phyloP scores from a whole-genome alignment of 192 early-diverging fungal genomes.

The Coemansia sp. region DNA sequence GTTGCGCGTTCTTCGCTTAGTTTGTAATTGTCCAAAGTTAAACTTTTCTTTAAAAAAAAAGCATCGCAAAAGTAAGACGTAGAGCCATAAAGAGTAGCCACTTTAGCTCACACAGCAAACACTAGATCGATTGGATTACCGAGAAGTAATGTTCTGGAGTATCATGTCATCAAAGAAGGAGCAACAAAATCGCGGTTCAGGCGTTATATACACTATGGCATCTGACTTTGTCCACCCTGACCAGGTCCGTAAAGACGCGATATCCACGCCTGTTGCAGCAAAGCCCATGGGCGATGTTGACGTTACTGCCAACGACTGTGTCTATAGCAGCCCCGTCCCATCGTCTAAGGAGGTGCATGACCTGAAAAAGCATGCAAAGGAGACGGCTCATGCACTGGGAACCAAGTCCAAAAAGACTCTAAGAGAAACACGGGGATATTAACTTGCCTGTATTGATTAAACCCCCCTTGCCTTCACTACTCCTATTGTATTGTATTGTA shows the following conservation, averaged over 20 bases:
- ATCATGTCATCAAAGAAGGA: background rate
- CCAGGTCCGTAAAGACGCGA: constrained; percentile 24
- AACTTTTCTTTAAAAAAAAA: background rate
- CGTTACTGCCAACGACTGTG: constrained; percentile 41
- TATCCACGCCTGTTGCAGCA: constrained; percentile 28
- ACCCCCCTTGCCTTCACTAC: background rate
- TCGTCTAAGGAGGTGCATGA: constrained; percentile 27
- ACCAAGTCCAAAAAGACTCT: constrained; percentile 18
- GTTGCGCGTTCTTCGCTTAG: background rate
- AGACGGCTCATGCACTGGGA: constrained; percentile 38
- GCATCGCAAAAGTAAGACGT: no score
- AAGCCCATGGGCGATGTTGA: constrained; percentile 37
- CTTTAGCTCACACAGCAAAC: background rate
- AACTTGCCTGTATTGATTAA: background rate
- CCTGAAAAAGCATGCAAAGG: constrained; percentile 26
- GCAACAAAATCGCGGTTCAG: constrained; percentile 9
- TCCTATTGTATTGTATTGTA: background rate
- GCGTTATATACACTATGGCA: constrained; percentile 34
- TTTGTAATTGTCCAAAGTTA: background rate
- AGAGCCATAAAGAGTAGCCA: background rate
- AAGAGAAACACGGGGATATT: background rate
- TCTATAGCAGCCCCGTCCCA: constrained; percentile 24
- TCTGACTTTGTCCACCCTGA: constrained; percentile 44
- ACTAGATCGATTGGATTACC: background rate
- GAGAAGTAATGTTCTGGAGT: background rate